phyloP scores from a whole-genome alignment of 2,329 filamentous ascomycete species.

The Hymenoscyphus salicellus region DNA sequence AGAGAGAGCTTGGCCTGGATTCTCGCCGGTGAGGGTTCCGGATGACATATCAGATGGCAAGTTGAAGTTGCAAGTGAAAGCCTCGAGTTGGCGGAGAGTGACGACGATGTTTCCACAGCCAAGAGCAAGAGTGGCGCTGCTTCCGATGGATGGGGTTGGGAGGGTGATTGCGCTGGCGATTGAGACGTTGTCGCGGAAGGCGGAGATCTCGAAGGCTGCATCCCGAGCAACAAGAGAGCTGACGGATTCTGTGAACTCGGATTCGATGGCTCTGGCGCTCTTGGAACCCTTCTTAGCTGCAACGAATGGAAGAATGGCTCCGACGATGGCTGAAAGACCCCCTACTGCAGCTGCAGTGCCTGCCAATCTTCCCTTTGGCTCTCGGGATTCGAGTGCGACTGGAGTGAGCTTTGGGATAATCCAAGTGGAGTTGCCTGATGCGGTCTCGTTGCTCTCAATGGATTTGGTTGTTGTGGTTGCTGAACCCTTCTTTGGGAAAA shows the following conservation, averaged over 20 bases:
- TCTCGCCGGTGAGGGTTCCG: not conserved
- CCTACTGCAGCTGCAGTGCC: not conserved
- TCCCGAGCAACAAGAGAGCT: not conserved
- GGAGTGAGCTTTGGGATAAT: not conserved
- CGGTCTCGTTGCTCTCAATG: not conserved
- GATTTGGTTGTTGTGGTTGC: not conserved
- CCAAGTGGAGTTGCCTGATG: not conserved
- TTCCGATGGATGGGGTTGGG: not conserved
- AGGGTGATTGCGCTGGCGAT: not conserved
- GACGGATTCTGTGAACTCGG: not conserved
- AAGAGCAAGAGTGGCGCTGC: not conserved
- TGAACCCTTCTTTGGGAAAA: not conserved
- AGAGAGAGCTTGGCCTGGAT: not conserved
- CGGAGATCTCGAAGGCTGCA: not conserved
- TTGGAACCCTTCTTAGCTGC: not conserved
- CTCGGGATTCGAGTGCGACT: not conserved
- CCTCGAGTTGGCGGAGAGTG: not conserved
- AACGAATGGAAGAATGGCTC: not conserved
- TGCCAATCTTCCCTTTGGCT: not conserved
- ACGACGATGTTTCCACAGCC: not conserved
- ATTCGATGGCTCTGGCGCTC: not conserved
- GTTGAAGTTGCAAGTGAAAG: not conserved
- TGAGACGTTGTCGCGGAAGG: not conserved
- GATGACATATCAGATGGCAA: not conserved
- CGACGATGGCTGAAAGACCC: not conserved